Base-by-base conservation (phyloP, 495 filamentous ascomycete species). In the Rusavskia elegans region DNA sequence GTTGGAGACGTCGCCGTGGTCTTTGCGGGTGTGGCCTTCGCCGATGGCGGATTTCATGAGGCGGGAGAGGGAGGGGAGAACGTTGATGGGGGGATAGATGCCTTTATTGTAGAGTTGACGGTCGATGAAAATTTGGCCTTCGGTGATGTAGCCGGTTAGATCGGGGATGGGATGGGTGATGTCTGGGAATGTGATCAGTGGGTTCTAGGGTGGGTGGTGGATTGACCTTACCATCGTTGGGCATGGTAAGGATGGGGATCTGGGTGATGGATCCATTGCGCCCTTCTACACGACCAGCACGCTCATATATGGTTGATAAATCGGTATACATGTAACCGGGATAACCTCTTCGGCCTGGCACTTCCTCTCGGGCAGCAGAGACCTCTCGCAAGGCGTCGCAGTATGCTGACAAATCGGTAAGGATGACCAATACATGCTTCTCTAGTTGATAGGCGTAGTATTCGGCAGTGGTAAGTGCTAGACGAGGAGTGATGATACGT, bases 241-340 rank as follows among this genome's bases (percentile, higher is more conserved):
- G 92, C 92, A 99, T 99, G 54, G 89, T 95, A 63, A 99, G 66
- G 64, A 99, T 99, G 49, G 92, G 92, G 59, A 99, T 96, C 67
- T 99, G 92, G 32, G 92, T 99, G 64, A 99, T 99, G 48, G 90
- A 96, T 48, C 93, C 93, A 63, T 96, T 95, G 56, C 93, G 86
- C 55, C 93, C 93, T 64, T 93, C 77, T 29, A 99, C 93, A 82
- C 93, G 93, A 61, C 93, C 93, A 62, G 93, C 93, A 73, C 93
- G 88, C 69, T 99, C 93, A 73, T 99, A 99, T 61, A 99, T 92
- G 60, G 93, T 99, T 46, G 93, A 95, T 79, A 99, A 84, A 82
- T 99, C 93, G 52, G 93, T 99, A 76, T 99, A 99, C 93, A 99
- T 99, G 77, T 99, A 99, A 87, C 93, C 93, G 48, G 93, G 93